phyloP scores from a whole-genome alignment of 805 yeast genomes.

The Torulaspora microellipsoides region DNA sequence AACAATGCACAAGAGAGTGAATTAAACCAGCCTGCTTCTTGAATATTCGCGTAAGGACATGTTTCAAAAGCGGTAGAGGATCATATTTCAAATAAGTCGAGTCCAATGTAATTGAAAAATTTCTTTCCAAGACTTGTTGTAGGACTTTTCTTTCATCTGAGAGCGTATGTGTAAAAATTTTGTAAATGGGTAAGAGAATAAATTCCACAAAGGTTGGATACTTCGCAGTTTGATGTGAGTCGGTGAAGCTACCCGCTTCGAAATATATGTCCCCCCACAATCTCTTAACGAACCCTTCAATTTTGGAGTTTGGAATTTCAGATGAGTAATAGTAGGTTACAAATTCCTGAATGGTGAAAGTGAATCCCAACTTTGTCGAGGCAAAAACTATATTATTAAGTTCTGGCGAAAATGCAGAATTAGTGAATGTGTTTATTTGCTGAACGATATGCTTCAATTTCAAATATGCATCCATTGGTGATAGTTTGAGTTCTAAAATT shows the following conservation, averaged over 20 bases:
- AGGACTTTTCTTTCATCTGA: slow-evolving; percentile 47
- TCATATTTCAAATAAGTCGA: slow-evolving; percentile 46
- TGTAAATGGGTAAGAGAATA: slow-evolving; percentile 76
- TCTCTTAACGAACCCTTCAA: slow-evolving; percentile 43
- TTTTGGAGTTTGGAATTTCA: slow-evolving; percentile 33
- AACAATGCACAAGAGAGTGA: slow-evolving; percentile 32
- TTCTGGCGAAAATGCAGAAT: slow-evolving; percentile 51
- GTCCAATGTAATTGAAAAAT: slow-evolving; percentile 44
- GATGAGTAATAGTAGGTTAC: slow-evolving; percentile 45
- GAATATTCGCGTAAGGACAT: slow-evolving; percentile 53
- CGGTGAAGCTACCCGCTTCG: slow-evolving; percentile 40
- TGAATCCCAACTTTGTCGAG: slow-evolving; percentile 55
- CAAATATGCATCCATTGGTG: slow-evolving; percentile 67
- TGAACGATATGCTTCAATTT: slow-evolving; percentile 60
- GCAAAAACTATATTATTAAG: slow-evolving; percentile 69
- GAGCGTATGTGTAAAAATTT: slow-evolving; percentile 57
- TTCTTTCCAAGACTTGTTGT: slow-evolving; percentile 40
- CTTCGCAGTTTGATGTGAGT: slow-evolving; percentile 18
- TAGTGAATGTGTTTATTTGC: slow-evolving; percentile 55
- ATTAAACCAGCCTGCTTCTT: slow-evolving; percentile 49
- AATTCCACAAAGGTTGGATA: slow-evolving; percentile 55
- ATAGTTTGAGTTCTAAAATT: slow-evolving; percentile 70
- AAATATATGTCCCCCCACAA: slow-evolving; percentile 78
- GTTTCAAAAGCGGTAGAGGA: slow-evolving; percentile 52
- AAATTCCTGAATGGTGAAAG: slow-evolving; percentile 66